Conservation (phyloP, 169 alveolate species). For the Eimeria acervulina region DNA sequence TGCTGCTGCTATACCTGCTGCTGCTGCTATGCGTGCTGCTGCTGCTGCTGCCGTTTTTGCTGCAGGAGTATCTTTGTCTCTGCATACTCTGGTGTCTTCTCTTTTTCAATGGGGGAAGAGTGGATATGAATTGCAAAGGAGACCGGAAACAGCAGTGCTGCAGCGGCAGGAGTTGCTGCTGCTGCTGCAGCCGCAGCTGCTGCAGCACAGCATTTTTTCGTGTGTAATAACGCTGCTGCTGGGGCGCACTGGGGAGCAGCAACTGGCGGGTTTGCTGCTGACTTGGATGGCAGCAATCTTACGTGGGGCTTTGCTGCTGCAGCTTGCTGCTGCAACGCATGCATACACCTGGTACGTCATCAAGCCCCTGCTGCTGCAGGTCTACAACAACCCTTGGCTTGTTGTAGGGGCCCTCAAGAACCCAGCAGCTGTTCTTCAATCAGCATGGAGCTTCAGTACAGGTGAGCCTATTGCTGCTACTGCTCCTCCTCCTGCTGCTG, state of each 20-base stretch:
- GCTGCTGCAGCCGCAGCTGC: conserved; percentile 63
- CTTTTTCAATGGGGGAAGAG: not conserved
- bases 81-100: conserved; percentile 14
- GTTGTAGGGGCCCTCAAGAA: not conserved
- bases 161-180: conserved; percentile 48
- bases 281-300: conserved; percentile 24
- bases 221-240: conserved; percentile 8
- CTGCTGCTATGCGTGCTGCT: conserved; percentile 5
- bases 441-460: conserved; percentile 48
- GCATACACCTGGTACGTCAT: not conserved
- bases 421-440: conserved; percentile 44
- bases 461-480: conserved; percentile 48
- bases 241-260: conserved; percentile 41
- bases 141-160: conserved; percentile 35
- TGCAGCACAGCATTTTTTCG: conserved; percentile 52
- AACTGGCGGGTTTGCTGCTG: conserved; percentile 45
- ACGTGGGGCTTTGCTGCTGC: conserved; percentile 39
- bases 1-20: not conserved
- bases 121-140: conserved; percentile 16
- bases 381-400: not conserved
- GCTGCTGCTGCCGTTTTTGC: conserved; percentile 27
- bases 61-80: conserved; percentile 59
- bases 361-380: not conserved
- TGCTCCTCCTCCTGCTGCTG: conserved; percentile 35
- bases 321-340: conserved; percentile 34